A percentile compares a stretch with the other conserved stretches of the same genome.
These are phyloP conservation scores for Colletotrichum graminicola DNA, from an alignment of 2,329 filamentous ascomycete genomes.

Conservation along the genomic window DNA sequence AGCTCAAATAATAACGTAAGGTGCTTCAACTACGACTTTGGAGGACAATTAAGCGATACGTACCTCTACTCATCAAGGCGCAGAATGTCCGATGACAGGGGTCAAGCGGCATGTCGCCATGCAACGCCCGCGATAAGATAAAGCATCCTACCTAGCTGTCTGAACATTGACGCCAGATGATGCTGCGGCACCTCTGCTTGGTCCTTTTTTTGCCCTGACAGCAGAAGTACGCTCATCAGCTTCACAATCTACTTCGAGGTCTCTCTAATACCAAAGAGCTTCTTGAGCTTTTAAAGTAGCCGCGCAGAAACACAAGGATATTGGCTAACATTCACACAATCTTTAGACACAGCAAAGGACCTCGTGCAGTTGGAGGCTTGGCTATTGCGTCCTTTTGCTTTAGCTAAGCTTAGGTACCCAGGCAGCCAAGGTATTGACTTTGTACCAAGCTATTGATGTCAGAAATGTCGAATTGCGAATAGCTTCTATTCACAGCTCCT, in stretches of 20 bases:
- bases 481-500: background rate
- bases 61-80: background rate
- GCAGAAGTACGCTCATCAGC: background rate
- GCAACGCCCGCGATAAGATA: slow-evolving; percentile 3
- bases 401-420: background rate
- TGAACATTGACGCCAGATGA: slow-evolving; percentile 1
- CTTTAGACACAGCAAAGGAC: background rate
- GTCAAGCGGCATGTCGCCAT: background rate
- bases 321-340: background rate
- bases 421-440: background rate
- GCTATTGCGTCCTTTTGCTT: background rate
- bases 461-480: background rate
- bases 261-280: background rate
- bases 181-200: no score
- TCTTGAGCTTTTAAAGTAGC: background rate
- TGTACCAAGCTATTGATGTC: background rate
- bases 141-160: background rate
- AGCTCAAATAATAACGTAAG: background rate
- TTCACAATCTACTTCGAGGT: background rate
- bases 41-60: background rate
- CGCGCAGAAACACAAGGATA: background rate
- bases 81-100: background rate
- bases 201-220: no score
- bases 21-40: slow-evolving; percentile 1
- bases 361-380: background rate